phyloP scores from a whole-genome alignment of 116 monocot species.

The Posidonia oceanica region DNA sequence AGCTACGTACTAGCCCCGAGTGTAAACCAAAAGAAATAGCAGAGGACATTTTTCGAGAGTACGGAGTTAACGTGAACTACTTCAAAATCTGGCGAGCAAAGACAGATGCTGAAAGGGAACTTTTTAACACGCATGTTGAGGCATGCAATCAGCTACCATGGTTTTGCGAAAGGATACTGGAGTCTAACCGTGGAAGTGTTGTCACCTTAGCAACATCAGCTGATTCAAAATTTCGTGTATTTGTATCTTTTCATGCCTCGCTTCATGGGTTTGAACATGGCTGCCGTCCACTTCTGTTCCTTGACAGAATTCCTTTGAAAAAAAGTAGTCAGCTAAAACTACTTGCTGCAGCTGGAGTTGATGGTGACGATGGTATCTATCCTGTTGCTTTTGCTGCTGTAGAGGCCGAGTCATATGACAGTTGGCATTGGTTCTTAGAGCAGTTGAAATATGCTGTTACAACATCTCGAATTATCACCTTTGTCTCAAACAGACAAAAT shows the following conservation, averaged over 20 bases:
- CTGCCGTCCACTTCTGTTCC: constrained; percentile 37
- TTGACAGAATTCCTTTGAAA: constrained; percentile 34
- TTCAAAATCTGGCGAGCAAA: constrained; percentile 34
- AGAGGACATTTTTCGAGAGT: constrained; percentile 25
- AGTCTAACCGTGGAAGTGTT: constrained; percentile 35
- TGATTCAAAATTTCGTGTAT: constrained; percentile 26
- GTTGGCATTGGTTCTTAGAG: constrained; percentile 36
- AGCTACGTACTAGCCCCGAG: constrained; percentile 25
- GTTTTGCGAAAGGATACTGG: constrained; percentile 32
- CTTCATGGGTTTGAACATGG: constrained; percentile 35
- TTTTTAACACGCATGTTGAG: constrained; percentile 22
- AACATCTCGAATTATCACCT: constrained; percentile 18
- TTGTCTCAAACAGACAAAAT: constrained; percentile 20
- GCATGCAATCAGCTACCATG: constrained; percentile 32
- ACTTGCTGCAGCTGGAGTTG: constrained; percentile 25
- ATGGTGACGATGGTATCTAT: constrained; percentile 32
- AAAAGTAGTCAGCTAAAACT: constrained; percentile 26
- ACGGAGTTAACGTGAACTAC: constrained; percentile 28
- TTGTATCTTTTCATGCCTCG: constrained; percentile 37
- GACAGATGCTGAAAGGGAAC: constrained; percentile 26
- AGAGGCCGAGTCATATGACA: constrained; percentile 29
- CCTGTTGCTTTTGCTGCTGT: constrained; percentile 37
- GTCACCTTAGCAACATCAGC: constrained; percentile 17
- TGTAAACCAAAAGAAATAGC: constrained; percentile 31
- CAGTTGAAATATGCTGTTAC: constrained; percentile 26